These are phyloP conservation scores for Vicia sativa DNA, from an alignment of 306 rosid genomes.

Conservation along the genomic window DNA sequence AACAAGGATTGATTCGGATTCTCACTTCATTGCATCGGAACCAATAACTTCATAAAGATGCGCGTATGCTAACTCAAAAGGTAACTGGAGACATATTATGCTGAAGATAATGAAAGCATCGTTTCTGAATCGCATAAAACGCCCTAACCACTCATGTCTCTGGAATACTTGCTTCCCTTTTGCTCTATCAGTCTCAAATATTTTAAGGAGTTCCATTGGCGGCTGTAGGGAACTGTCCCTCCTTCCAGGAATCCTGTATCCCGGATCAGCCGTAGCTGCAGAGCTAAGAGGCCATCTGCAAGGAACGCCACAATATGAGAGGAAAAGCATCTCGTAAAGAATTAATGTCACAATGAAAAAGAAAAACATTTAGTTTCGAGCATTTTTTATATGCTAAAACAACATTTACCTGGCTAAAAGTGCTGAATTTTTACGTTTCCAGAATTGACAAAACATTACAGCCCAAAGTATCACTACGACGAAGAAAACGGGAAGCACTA, in stretches of 20 bases:
- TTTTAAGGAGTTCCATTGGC: constrained; percentile 54
- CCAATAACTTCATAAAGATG: constrained; percentile 75
- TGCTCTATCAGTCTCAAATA: constrained; percentile 59
- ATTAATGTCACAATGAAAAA: not conserved
- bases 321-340: constrained; percentile 21
- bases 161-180: constrained; percentile 72
- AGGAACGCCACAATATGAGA: constrained; percentile 34
- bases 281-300: constrained; percentile 82
- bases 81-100: constrained; percentile 94
- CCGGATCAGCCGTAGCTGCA: constrained; percentile 54
- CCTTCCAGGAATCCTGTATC: constrained; percentile 53
- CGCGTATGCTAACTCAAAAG: constrained; percentile 96
- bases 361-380: not conserved
- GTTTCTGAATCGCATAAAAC: constrained; percentile 82
- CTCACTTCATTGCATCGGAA: constrained; percentile 78
- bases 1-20: constrained; percentile 24
- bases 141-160: constrained; percentile 87
- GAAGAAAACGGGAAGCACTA: constrained; percentile 79
- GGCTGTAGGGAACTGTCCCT: constrained; percentile 56
- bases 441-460: constrained; percentile 87
- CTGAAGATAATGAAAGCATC: constrained; percentile 77
- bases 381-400: not conserved
- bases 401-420: constrained; percentile 76
- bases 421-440: constrained; percentile 93
- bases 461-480: constrained; percentile 83